Percentiles rank a stretch among this genome's conserved stretches.
Conservation (phyloP, 495 filamentous ascomycete species). For the Xylaria bambusicola region DNA sequence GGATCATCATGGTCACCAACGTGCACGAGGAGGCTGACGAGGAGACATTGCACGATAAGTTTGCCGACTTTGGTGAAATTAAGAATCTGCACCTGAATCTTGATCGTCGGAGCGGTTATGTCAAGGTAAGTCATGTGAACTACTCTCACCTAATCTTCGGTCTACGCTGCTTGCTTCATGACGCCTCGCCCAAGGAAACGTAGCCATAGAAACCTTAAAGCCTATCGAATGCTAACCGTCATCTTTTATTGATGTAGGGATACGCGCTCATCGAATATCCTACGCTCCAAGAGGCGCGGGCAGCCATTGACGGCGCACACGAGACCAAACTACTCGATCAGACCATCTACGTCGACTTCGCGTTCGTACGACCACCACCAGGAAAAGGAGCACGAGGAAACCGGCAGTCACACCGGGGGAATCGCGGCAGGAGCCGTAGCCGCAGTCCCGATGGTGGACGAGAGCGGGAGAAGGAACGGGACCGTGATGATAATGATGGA, state of each 20-base stretch:
- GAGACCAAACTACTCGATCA: slow-evolving; percentile 86
- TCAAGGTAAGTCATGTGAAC: slow-evolving; percentile 70
- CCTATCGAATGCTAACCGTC: slow-evolving; percentile 4
- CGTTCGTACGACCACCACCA: slow-evolving; percentile 92
- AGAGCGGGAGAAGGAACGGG: slow-evolving; percentile 35
- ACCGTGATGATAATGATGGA: slow-evolving; percentile 20
- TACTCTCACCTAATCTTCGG: neutral
- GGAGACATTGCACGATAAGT: slow-evolving; percentile 91
- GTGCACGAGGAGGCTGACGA: slow-evolving; percentile 97
- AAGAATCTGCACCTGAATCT: slow-evolving; percentile 96
- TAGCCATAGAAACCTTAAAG: no score
- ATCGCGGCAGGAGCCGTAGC: slow-evolving; percentile 36
- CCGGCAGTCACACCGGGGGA: slow-evolving; percentile 46
- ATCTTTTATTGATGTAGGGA: slow-evolving; percentile 55
- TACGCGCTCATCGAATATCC: slow-evolving; percentile 94
- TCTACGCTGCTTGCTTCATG: no score
- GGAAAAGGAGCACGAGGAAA: slow-evolving; percentile 58
- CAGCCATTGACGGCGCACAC: slow-evolving; percentile 83
- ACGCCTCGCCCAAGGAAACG: no score
- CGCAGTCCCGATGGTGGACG: slow-evolving; percentile 41
- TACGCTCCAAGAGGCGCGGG: slow-evolving; percentile 80
- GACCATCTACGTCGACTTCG: slow-evolving; percentile 90
- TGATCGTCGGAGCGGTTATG: slow-evolving; percentile 93
- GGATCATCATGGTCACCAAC: slow-evolving; percentile 96
- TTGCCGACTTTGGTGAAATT: slow-evolving; percentile 95